phyloP scores from a whole-genome alignment of 345 rosid species.

The Eucalyptus tenuipes region DNA sequence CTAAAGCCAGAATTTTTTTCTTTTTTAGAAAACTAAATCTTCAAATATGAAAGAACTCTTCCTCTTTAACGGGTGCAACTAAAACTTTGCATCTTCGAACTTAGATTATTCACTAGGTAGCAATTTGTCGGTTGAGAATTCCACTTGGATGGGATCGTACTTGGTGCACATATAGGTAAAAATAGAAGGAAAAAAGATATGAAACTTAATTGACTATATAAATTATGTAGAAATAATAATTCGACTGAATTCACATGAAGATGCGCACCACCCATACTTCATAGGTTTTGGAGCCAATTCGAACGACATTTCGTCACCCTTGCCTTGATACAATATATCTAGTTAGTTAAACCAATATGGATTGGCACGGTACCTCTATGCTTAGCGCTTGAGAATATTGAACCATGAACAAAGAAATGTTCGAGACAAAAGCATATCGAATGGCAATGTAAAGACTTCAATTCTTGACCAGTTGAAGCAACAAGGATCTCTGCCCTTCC shows the following conservation, averaged over 20 bases:
- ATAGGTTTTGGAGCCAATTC: background rate
- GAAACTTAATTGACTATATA: background rate
- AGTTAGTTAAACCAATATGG: background rate
- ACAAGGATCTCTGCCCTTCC: background rate
- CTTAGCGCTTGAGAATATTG: background rate
- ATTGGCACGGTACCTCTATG: background rate
- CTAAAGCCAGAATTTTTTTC: too few relatives aligned
- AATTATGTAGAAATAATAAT: too few relatives aligned
- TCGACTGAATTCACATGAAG: fast-evolving
- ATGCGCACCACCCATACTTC: fast-evolving
- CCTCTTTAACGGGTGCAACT: background rate
- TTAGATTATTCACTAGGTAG: background rate
- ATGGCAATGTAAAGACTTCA: background rate
- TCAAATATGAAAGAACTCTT: background rate
- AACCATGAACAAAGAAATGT: background rate
- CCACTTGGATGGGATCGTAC: background rate
- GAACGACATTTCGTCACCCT: background rate
- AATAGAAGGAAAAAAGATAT: too few relatives aligned
- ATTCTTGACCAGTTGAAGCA: background rate
- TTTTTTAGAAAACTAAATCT: background rate
- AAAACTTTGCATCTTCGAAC: background rate
- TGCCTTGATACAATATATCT: background rate
- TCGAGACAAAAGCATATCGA: background rate
- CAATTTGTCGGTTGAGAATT: background rate
- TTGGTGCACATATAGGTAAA: background rate